phyloP scores from a whole-genome alignment of 179 eudicot genomes.

The Camellia oleifera region DNA sequence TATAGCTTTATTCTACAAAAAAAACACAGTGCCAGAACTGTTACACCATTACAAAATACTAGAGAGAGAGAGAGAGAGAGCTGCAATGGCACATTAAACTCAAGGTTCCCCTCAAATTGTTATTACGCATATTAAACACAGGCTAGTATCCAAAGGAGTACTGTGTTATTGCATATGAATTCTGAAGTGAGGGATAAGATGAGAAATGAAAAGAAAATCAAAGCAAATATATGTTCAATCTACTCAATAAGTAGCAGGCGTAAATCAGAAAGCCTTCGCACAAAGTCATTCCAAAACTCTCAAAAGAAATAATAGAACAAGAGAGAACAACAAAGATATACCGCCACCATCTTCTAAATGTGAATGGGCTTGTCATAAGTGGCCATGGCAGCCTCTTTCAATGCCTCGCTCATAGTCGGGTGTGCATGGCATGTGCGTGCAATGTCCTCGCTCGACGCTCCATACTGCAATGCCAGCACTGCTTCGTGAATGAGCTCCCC shows the following conservation, averaged over 20 bases:
- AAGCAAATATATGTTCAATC: background rate
- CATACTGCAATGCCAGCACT: too few relatives aligned
- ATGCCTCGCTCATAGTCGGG: too few relatives aligned
- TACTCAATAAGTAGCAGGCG: background rate
- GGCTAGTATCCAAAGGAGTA: background rate
- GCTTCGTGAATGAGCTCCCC: too few relatives aligned
- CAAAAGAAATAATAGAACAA: background rate
- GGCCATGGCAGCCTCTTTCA: too few relatives aligned
- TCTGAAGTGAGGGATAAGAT: background rate
- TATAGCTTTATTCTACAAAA: too few relatives aligned
- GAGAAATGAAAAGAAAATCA: too few relatives aligned
- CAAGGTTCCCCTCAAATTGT: background rate
- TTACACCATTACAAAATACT: too few relatives aligned
- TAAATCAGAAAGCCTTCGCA: slow-evolving; percentile 11
- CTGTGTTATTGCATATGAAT: background rate
- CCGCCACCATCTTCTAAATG: slow-evolving; percentile 25
- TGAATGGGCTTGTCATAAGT: too few relatives aligned
- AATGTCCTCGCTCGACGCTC: too few relatives aligned
- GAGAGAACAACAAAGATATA: background rate
- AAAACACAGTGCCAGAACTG: too few relatives aligned
- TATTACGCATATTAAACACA: background rate
- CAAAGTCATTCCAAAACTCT: slow-evolving; percentile 11
- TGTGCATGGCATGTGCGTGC: too few relatives aligned
- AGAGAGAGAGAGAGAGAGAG: background rate
- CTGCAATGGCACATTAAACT: background rate